A percentile compares a stretch with the other conserved stretches of the same genome.
phyloP scores from a whole-genome alignment of 2,329 filamentous ascomycete genomes.

The Fusarium goolgardi region DNA sequence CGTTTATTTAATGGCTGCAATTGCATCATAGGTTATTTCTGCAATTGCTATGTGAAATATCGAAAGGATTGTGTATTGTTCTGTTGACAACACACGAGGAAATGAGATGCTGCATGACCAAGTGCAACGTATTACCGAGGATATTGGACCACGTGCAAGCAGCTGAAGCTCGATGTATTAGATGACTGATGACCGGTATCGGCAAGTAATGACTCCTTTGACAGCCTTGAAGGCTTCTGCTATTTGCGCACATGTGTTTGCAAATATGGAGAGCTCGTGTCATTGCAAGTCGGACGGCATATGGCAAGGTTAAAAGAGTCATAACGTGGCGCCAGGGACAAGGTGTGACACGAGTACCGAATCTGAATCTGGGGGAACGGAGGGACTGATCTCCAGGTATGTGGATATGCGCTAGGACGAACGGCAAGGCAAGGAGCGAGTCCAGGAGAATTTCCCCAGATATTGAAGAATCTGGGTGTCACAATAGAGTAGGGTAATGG shows the following conservation, averaged over 20 bases:
- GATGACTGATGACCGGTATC: slow-evolving; percentile 35
- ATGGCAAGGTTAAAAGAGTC: slow-evolving; percentile 10
- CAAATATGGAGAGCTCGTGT: neutral
- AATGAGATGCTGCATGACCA: neutral
- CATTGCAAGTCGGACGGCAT: slow-evolving; percentile 15
- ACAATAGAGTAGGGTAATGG: neutral
- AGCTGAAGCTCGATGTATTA: slow-evolving; percentile 18
- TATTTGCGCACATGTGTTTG: slow-evolving; percentile 3
- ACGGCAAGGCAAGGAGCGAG: slow-evolving; percentile 35
- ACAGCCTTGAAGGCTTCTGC: neutral
- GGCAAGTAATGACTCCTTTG: slow-evolving; percentile 24
- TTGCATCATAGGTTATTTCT: slow-evolving; percentile 9
- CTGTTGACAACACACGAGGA: slow-evolving; percentile 12
- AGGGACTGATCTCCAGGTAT: slow-evolving; percentile 18
- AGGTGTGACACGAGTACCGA: slow-evolving; percentile 15
- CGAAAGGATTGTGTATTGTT: neutral
- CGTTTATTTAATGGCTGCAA: neutral
- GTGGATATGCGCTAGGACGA: slow-evolving; percentile 42
- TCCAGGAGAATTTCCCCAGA: slow-evolving; percentile 24
- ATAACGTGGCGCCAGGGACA: slow-evolving; percentile 26
- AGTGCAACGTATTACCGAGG: slow-evolving; percentile 19
- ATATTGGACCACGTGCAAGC: slow-evolving; percentile 23
- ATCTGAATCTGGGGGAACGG: slow-evolving; percentile 41
- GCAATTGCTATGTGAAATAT: slow-evolving; percentile 2
- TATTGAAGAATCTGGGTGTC: slow-evolving; percentile 15